A percentile compares a stretch with the other conserved stretches of the same genome.
Conservation (phyloP, 2,329 filamentous ascomycete species). For the Colletotrichum sp. region DNA sequence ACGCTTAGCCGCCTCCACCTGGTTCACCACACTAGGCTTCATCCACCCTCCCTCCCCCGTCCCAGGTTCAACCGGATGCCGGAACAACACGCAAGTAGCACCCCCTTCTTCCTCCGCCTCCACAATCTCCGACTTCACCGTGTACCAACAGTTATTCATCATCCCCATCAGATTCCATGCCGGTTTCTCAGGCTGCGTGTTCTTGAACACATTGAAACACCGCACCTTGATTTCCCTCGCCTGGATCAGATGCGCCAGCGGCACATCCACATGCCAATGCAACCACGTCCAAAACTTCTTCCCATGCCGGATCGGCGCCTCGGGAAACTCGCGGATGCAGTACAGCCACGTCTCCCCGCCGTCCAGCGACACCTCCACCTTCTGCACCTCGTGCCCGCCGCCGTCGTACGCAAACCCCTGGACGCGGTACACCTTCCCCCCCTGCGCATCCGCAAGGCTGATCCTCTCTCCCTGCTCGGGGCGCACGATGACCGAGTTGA, state of each 20-base stretch:
- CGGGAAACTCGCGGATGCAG: slow-evolving; percentile 42
- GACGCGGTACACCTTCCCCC: slow-evolving; percentile 42
- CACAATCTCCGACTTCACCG: slow-evolving; percentile 43
- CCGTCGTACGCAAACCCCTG: slow-evolving; percentile 55
- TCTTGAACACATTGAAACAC: slow-evolving; percentile 54
- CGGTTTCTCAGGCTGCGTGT: slow-evolving; percentile 50
- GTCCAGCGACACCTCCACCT: slow-evolving; percentile 54
- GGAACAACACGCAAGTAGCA: slow-evolving; percentile 40
- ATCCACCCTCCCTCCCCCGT: slow-evolving; percentile 54
- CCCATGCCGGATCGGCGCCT: slow-evolving; percentile 53
- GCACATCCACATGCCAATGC: slow-evolving; percentile 56
- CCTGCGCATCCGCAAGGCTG: slow-evolving; percentile 33
- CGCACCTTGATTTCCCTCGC: slow-evolving; percentile 48
- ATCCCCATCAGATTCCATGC: slow-evolving; percentile 56
- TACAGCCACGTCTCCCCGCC: slow-evolving; percentile 46
- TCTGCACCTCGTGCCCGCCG: slow-evolving; percentile 52
- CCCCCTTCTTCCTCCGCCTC: slow-evolving; percentile 34
- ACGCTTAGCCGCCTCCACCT: slow-evolving; percentile 48
- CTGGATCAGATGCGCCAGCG: slow-evolving; percentile 44
- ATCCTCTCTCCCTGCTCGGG: slow-evolving; percentile 52
- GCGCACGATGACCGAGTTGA: slow-evolving; percentile 51
- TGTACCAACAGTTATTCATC: slow-evolving; percentile 61
- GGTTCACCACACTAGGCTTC: slow-evolving; percentile 49
- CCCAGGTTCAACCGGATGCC: slow-evolving; percentile 50
- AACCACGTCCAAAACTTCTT: slow-evolving; percentile 61